Conservation (phyloP, 2,329 filamentous ascomycete genomes). For the Cryphonectria japonica region DNA sequence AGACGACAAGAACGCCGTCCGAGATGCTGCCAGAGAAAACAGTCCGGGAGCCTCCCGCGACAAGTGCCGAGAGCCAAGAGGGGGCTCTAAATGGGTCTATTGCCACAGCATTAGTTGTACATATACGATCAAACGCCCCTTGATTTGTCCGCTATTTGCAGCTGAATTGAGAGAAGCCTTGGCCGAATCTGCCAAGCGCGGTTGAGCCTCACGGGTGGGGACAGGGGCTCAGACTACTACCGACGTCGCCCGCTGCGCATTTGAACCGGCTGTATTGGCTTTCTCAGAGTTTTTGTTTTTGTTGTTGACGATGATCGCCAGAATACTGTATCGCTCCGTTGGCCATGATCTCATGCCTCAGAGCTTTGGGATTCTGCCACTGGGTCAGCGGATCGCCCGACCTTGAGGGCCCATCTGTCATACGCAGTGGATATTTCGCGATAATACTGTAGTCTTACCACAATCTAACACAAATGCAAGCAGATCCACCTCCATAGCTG, state of each 20-base stretch:
- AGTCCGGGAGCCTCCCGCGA: conserved; percentile 1
- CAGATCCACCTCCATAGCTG: conserved; percentile 1
- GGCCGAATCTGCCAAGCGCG: conserved; percentile 13
- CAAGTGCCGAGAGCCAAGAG: neutral
- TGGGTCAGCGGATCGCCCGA: neutral
- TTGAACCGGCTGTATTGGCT: neutral
- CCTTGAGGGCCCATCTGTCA: neutral
- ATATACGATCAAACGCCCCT: neutral
- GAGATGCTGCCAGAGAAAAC: neutral
- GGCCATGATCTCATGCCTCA: neutral
- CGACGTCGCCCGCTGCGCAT: neutral
- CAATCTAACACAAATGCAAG: conserved; percentile 4
- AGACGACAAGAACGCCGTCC: neutral
- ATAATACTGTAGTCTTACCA: neutral
- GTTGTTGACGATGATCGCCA: neutral
- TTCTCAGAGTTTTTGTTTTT: neutral
- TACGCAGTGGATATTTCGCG: neutral
- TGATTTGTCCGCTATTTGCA: neutral
- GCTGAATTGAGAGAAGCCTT: neutral
- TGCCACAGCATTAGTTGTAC: neutral
- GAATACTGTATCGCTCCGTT: neutral
- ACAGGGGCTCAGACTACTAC: neutral
- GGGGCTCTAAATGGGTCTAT: neutral
- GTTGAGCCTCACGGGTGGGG: conserved; percentile 14
- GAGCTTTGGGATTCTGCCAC: neutral